Percentiles rank a stretch among this genome's conserved stretches.
Conservation (phyloP, 495 filamentous ascomycete species). For the Lasiosphaeris hirsuta region DNA sequence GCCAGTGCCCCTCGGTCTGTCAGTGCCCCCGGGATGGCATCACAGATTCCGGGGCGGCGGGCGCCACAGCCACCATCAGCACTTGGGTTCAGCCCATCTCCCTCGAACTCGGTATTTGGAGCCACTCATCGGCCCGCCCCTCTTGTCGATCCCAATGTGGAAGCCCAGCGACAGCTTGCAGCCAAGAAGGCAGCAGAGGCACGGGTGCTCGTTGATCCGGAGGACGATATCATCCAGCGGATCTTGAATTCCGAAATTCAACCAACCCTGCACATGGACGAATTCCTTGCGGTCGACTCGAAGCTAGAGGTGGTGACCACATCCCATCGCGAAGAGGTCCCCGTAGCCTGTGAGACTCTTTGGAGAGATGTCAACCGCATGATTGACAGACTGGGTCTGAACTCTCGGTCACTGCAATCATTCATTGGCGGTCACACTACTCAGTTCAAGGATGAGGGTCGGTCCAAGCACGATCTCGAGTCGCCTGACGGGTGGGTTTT, state of each 20-base stretch:
- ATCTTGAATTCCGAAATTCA: conserved; percentile 44
- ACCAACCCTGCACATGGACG: conserved; percentile 50
- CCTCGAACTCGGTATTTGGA: conserved; percentile 18
- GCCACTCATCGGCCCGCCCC: conserved; percentile 13
- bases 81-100: background rate
- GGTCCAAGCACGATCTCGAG: conserved; percentile 58
- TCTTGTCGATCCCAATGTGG: conserved; percentile 35
- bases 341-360: conserved; percentile 59
- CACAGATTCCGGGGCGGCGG: conserved; percentile 40
- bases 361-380: conserved; percentile 95
- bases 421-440: conserved; percentile 65
- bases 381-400: conserved; percentile 88
- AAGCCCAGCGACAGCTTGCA: conserved; percentile 40
- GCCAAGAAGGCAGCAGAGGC: conserved; percentile 48
- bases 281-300: conserved; percentile 50
- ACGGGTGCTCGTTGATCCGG: conserved; percentile 49
- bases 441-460: conserved; percentile 45
- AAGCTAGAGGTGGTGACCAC: conserved; percentile 18
- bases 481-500: conserved; percentile 65
- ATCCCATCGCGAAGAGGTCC: conserved; percentile 56
- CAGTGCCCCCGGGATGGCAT: conserved; percentile 54
- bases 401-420: conserved; percentile 68
- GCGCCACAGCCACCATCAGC: conserved; percentile 18
- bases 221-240: conserved; percentile 54
- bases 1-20: conserved; percentile 49